A percentile compares a stretch with the other conserved stretches of the same genome.
phyloP scores from a whole-genome alignment of 768 basidiomycete species.

The Phallus indusiatus region DNA sequence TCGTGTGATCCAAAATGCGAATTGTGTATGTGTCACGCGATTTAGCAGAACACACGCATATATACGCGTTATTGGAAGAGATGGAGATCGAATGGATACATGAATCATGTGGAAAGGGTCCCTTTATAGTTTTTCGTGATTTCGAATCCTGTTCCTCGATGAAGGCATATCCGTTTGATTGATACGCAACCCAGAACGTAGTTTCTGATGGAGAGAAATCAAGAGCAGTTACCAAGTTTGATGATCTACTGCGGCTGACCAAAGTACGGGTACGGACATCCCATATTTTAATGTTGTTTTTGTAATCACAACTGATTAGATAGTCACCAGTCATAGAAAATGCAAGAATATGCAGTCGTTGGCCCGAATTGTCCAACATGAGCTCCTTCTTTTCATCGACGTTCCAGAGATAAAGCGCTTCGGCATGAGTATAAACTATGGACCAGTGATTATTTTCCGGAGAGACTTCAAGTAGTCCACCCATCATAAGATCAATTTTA shows the following conservation, averaged over 20 bases:
- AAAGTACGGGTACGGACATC: too few species aligned
- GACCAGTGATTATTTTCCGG: neutral
- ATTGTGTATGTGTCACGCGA: too few species aligned
- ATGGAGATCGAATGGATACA: neutral
- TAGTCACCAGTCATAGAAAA: neutral
- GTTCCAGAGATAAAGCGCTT: neutral
- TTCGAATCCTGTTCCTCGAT: neutral
- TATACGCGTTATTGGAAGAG: neutral
- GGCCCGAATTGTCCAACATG: neutral
- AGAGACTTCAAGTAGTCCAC: neutral
- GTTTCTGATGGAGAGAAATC: neutral
- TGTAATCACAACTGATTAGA: neutral
- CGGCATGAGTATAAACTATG: neutral
- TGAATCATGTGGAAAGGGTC: neutral
- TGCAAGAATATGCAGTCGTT: neutral
- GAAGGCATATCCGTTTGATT: neutral
- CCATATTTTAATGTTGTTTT: constrained; percentile 9
- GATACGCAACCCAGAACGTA: neutral
- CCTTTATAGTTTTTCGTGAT: neutral
- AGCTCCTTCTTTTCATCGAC: neutral
- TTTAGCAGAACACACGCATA: too few species aligned
- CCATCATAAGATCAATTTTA: neutral
- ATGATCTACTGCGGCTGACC: too few species aligned
- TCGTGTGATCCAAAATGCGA: neutral
- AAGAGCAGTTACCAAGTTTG: neutral